phyloP scores from a whole-genome alignment of 2,329 filamentous ascomycete genomes.

The Colletotrichum eremochloae region DNA sequence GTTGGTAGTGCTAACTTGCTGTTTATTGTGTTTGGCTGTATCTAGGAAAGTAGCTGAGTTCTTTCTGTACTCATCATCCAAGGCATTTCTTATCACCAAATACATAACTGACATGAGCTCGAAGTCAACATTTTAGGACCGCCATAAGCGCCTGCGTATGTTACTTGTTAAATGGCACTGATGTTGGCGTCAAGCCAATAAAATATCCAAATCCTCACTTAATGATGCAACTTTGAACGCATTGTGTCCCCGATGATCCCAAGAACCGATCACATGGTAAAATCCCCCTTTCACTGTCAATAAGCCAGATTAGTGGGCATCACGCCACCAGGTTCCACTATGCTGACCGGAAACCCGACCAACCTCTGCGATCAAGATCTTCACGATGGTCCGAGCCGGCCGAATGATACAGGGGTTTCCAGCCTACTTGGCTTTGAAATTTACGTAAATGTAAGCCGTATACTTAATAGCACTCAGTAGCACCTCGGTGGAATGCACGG shows the following conservation, averaged over 20 bases:
- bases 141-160: background rate
- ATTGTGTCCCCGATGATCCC: background rate
- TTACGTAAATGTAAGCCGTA: background rate
- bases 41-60: background rate
- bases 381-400: background rate
- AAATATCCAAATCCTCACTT: background rate
- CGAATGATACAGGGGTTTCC: background rate
- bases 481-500: constrained; percentile 43
- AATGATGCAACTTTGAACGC: constrained; percentile 12
- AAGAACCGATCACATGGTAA: background rate
- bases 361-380: background rate
- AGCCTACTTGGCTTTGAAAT: fast-evolving
- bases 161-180: background rate
- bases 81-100: background rate
- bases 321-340: background rate
- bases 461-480: background rate
- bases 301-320: background rate
- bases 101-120: background rate
- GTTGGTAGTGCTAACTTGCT: background rate
- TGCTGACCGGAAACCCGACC: background rate
- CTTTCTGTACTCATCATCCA: background rate
- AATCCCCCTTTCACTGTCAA: background rate
- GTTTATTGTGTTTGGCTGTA: background rate
- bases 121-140: background rate
- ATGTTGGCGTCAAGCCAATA: background rate